phyloP scores from a whole-genome alignment of 2,329 filamentous ascomycete species.

The Nothopassalora personata region DNA sequence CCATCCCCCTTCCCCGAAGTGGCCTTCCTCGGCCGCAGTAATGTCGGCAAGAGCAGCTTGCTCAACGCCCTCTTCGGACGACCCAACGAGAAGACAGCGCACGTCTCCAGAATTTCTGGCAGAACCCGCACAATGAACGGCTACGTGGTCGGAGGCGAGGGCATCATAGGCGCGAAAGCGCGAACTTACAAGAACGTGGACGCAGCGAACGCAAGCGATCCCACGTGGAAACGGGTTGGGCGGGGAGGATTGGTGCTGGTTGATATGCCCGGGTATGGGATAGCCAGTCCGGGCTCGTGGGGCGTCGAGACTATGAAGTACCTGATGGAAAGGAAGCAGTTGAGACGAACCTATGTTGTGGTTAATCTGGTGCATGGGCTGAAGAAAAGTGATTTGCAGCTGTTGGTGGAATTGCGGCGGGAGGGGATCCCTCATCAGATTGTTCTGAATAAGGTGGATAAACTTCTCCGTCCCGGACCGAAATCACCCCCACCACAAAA shows the following conservation, averaged over 20 bases:
- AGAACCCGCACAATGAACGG: constrained; percentile 62
- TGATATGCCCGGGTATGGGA: constrained; percentile 68
- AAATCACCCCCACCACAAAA: constrained; percentile 23
- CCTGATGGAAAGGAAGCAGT: constrained; percentile 56
- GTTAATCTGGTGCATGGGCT: constrained; percentile 60
- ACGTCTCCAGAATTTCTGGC: constrained; percentile 56
- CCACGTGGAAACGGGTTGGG: constrained; percentile 32
- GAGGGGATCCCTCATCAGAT: constrained; percentile 60
- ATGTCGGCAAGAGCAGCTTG: constrained; percentile 64
- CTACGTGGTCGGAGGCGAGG: constrained; percentile 51
- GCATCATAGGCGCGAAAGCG: constrained; percentile 13
- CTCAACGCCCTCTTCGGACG: constrained; percentile 58
- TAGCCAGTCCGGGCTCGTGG: constrained; percentile 57
- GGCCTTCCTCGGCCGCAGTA: constrained; percentile 63
- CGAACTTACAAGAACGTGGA: constrained; percentile 29
- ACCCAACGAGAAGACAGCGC: constrained; percentile 40
- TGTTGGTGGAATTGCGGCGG: constrained; percentile 53
- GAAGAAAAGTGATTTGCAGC: constrained; percentile 54
- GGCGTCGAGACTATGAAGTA: constrained; percentile 65
- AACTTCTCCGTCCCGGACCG: constrained; percentile 39
- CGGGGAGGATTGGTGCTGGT: constrained; percentile 52
- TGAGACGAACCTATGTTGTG: constrained; percentile 59
- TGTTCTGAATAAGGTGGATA: constrained; percentile 62
- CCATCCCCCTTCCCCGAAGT: constrained; percentile 53
- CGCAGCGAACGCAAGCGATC: constrained; percentile 31